Percentiles rank a stretch among this genome's conserved stretches.
Evolutionary conservation across 1,284 basidiomycete species (phyloP).

Genomic region (Coniferiporia weirii): DNA sequence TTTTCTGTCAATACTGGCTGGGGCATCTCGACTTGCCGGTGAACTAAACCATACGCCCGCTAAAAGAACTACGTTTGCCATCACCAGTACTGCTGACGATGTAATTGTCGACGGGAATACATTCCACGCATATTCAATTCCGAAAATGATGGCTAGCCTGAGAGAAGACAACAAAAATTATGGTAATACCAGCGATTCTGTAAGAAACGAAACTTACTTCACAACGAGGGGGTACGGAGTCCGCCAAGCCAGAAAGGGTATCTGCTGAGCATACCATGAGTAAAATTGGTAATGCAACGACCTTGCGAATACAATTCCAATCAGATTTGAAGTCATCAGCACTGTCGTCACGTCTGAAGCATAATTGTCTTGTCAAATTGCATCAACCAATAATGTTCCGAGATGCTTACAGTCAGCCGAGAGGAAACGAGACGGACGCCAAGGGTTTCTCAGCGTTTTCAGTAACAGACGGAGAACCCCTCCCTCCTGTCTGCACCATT

Average conservation of each 20-base stretch:
- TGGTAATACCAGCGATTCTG: not conserved
- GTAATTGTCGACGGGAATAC: constrained; percentile 74
- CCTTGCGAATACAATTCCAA: constrained; percentile 90
- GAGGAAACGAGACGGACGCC: constrained; percentile 32
- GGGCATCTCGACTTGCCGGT: constrained; percentile 30
- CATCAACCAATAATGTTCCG: not conserved
- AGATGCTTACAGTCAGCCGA: constrained; percentile 54
- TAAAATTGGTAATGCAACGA: constrained; percentile 99
- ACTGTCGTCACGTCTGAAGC: constrained; percentile 71
- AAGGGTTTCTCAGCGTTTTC: constrained; percentile 29
- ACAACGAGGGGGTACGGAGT: constrained; percentile 56
- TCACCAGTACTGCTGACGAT: constrained; percentile 63
- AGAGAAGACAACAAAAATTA: constrained; percentile 9
- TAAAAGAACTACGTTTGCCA: constrained; percentile 54
- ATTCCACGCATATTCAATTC: constrained; percentile 86
- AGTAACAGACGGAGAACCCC: constrained; percentile 45
- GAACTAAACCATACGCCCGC: constrained; percentile 60
- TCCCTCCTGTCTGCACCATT: constrained; percentile 68
- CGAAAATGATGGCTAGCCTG: constrained; percentile 57
- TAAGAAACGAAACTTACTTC: constrained; percentile 44
- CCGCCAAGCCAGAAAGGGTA: constrained; percentile 82
- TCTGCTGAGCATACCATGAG: constrained; percentile 92
- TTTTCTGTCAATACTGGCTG: not conserved
- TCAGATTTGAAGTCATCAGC: constrained; percentile 87
- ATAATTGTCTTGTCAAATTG: too few species aligned